phyloP scores from a whole-genome alignment of 2,329 filamentous ascomycete species.

The Coniosporium tulheliwenetii region DNA sequence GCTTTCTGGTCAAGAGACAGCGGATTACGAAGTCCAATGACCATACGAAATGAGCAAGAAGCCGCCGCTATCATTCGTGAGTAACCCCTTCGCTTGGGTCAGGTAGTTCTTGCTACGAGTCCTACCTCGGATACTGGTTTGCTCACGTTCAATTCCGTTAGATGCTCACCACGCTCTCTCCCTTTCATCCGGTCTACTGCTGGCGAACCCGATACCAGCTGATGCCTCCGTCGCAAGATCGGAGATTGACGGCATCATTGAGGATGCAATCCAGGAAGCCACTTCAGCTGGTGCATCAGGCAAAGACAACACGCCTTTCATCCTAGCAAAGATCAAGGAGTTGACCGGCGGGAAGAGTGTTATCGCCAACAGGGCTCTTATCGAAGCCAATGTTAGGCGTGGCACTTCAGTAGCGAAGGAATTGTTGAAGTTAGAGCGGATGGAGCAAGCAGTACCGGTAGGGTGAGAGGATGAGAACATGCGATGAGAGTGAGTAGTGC shows the following conservation, averaged over 20 bases:
- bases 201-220: constrained; percentile 76
- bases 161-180: constrained; percentile 58
- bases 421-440: constrained; percentile 37
- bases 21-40: constrained; percentile 60
- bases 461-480: constrained; percentile 15
- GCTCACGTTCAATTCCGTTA: constrained; percentile 10
- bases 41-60: constrained; percentile 60
- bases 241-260: constrained; percentile 56
- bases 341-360: constrained; percentile 59
- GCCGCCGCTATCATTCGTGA: constrained; percentile 74
- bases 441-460: constrained; percentile 16
- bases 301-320: constrained; percentile 69
- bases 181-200: constrained; percentile 64
- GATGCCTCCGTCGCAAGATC: constrained; percentile 52
- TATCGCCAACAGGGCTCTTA: constrained; percentile 54
- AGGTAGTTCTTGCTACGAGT: too few relatives aligned
- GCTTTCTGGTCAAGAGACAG: constrained; percentile 89
- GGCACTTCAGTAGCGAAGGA: constrained; percentile 51
- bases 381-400: constrained; percentile 50
- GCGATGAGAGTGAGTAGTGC: constrained; percentile 2
- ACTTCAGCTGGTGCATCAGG: constrained; percentile 51
- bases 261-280: constrained; percentile 50
- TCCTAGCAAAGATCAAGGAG: constrained; percentile 64
- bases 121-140: too few relatives aligned
- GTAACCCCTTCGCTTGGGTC: constrained; percentile 10